Evolutionary conservation across 2,329 filamentous ascomycete species (phyloP).

Genomic region (Sclerotinia sclerotiorum): DNA sequence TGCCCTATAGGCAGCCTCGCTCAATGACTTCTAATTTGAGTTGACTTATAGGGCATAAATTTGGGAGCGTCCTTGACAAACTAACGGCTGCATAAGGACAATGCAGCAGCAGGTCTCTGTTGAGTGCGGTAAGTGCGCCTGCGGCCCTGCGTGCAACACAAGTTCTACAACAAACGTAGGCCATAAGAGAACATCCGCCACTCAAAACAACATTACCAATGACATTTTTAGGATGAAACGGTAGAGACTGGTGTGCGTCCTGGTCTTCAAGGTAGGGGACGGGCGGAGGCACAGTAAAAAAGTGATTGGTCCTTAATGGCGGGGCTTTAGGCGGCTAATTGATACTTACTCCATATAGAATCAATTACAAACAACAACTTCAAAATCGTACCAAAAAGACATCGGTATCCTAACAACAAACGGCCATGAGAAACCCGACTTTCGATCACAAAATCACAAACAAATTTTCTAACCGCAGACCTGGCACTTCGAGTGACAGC

Average conservation of each 20-base stretch:
- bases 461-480: no score
- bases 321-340: not conserved
- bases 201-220: no score
- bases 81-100: not conserved
- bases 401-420: not conserved
- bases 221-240: no score
- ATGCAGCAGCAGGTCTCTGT: not conserved
- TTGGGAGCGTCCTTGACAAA: not conserved
- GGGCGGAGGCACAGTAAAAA: not conserved
- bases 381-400: not conserved
- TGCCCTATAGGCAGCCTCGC: no score
- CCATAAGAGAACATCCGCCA: no score
- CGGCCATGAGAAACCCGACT: not conserved
- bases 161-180: no score
- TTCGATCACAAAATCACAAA: not conserved
- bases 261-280: not conserved
- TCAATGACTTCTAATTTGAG: not conserved
- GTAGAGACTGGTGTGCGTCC: not conserved
- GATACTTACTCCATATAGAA: not conserved
- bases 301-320: not conserved
- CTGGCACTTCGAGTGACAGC: not conserved
- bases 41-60: not conserved
- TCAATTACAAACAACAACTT: not conserved
- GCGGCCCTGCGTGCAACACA: no score
- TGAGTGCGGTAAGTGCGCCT: not conserved